These are phyloP conservation scores for Claviceps monticola DNA, from an alignment of 2,329 filamentous ascomycete genomes.

Conservation along the genomic window DNA sequence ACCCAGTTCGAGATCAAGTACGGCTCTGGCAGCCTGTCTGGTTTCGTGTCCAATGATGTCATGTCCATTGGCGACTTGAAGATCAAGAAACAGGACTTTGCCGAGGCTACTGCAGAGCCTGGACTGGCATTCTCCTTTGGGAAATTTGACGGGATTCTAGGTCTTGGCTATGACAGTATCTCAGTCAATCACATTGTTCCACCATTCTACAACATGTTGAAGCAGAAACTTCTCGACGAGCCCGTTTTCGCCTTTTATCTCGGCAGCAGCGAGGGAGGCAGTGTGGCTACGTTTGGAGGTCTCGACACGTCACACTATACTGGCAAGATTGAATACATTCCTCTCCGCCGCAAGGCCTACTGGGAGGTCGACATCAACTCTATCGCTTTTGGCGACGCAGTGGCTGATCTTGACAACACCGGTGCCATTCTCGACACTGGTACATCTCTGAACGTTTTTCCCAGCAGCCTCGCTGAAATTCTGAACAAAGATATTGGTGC, in stretches of 20 bases:
- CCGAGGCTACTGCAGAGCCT: constrained; percentile 89
- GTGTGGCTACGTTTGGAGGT: constrained; percentile 82
- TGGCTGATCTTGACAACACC: constrained; percentile 81
- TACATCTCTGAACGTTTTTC: constrained; percentile 92
- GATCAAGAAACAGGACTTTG: constrained; percentile 85
- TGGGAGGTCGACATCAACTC: constrained; percentile 97
- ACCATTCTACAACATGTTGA: constrained; percentile 91
- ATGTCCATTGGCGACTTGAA: constrained; percentile 79
- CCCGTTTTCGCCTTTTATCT: constrained; percentile 96
- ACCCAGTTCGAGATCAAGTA: constrained; percentile 86
- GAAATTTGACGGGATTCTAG: constrained; percentile 91
- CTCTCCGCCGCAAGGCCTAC: constrained; percentile 95
- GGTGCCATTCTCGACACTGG: constrained; percentile 97
- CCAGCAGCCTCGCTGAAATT: constrained; percentile 80
- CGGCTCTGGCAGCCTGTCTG: constrained; percentile 84
- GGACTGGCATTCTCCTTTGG: constrained; percentile 96
- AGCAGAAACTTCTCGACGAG: constrained; percentile 81
- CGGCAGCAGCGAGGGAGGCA: constrained; percentile 57
- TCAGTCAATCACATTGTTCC: constrained; percentile 93
- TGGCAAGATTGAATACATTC: constrained; percentile 84
- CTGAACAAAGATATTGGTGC: constrained; percentile 96
- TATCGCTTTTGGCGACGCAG: constrained; percentile 75
- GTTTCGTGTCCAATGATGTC: constrained; percentile 82
- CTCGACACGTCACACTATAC: constrained; percentile 67
- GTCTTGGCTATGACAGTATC: constrained; percentile 87